Base-by-base conservation (phyloP, 805 yeast species). In the Sungouiozyma ichnusensis region DNA sequence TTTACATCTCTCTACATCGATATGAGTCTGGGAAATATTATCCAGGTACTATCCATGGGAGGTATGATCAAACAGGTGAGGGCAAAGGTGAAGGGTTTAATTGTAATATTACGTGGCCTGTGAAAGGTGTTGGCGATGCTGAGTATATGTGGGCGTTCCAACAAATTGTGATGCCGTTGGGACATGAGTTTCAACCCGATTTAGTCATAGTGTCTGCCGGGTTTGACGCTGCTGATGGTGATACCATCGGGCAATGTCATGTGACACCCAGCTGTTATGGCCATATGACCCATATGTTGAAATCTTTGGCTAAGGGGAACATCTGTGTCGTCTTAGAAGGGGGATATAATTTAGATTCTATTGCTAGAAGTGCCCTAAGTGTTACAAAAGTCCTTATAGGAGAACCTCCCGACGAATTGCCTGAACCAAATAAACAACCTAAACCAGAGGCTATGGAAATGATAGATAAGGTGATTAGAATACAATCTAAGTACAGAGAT, bases 181-280 rank as follows among this genome's bases (percentile, higher is more conserved):
- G 92, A 42, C 65, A 78, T 44, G 98, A 92, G 60, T 92, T 81
- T 54, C 79, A 80, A 55, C 97, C 99, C 0, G 98, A 92, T 64
- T 70, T 92, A 48, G 90, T 88, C 3, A 85, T 92, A 31, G 79
- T 92, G 27, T 85, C 95, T 16, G 80, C 97, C 0, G 99, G 99
- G 0, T 92, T 92, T 54, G 99, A 92, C 65, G 98, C 98, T 16
- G 99, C 99, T 1, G 95, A 85, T 54, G 97, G 97, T 45, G 99
- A 92, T 63, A 81, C 86, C 44, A 85, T 92, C 48, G 99, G 98
- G 9, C 95, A 90, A 37, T 92, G 97, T 61, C 94, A 85, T 59
- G 94, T 92, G 2, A 74, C 95, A 0, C 98, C 98, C 2, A 82
- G 87, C 33, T 95, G 96, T 13, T 92, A 92, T 60, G 97, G 95